Evolutionary conservation across 2,329 filamentous ascomycete genomes (phyloP), one percentile per base, ranked within the genome.

Genomic region (Sclerotinia glacialis): DNA sequence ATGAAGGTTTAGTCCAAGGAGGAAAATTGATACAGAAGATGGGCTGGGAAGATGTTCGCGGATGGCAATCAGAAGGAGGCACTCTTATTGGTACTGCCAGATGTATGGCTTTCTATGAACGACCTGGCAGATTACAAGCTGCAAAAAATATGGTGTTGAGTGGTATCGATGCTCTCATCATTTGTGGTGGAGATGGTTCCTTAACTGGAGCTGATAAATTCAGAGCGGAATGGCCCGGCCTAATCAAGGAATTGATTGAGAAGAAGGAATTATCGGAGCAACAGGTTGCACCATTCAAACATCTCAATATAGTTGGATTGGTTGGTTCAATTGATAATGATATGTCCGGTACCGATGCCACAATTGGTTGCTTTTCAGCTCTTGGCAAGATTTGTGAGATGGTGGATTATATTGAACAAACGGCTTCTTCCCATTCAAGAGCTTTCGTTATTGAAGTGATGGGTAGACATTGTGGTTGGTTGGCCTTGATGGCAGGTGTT

Each of bases 261-360:
- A 90, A 80, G 3, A 87, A 88, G 64, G 84, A 94, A 75, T 83
- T 97, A 73, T 89, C 86, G 8, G 75, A 81, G 53, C 85, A 89
- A 66, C 89, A 97, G 76, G 80, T 92, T 67, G 82, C 86, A 55
- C 90, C 91, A 2, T 96, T 92, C 83, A 85, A 85, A 75, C 88
- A 96, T 72, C 85, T 99, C 76, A 99, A 98, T 79, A 97, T 99
- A 72, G 94, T 98, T 64, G 95, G 95, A 58, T 83, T 98, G 62
- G 95, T 99, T 37, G 95, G 95, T 67, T 97, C 93, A 64, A 99
- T 99, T 76, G 95, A 99, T 83, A 99, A 99, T 77, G 95, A 99
- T 77, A 90, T 99, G 79, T 96, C 93, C 60, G 92, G 92, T 71
- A 99, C 95, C 16, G 95, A 99, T 78, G 94, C 95, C 67, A 99